Conservation (phyloP, 306 rosid genomes). For the Arachis hypogaea region DNA sequence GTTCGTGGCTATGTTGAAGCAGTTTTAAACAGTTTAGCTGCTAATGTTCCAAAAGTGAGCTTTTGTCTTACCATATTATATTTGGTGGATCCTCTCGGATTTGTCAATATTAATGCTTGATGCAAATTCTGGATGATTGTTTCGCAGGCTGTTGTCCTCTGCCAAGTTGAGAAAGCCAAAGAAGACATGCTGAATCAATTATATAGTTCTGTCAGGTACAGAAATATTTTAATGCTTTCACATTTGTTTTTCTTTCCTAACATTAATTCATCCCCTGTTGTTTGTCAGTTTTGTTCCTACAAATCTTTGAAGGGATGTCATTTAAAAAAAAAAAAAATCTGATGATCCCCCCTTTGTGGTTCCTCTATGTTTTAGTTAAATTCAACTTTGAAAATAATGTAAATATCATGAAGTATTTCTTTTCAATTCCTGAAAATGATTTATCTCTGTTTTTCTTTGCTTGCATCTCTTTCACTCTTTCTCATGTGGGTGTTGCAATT, state of each 20-base stretch:
- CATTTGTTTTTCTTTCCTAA: slow-evolving; percentile 13
- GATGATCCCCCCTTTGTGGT: not conserved
- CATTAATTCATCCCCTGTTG: not conserved
- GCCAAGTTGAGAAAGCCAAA: slow-evolving; percentile 97
- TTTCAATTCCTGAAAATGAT: not conserved
- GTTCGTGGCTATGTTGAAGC: slow-evolving; percentile 99
- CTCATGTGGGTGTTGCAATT: slow-evolving; percentile 11
- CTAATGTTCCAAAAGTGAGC: slow-evolving; percentile 90
- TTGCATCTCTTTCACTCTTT: not conserved
- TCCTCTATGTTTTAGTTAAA: not conserved
- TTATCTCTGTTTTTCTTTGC: not conserved
- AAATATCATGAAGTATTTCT: not conserved
- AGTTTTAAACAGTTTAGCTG: slow-evolving; percentile 97
- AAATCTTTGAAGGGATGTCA: not conserved
- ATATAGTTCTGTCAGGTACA: slow-evolving; percentile 90
- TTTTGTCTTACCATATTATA: slow-evolving; percentile 16
- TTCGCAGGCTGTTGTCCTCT: slow-evolving; percentile 95
- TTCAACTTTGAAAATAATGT: slow-evolving; percentile 17
- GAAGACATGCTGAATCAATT: slow-evolving; percentile 96
- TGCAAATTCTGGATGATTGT: slow-evolving; percentile 39
- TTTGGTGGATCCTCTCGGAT: slow-evolving; percentile 2
- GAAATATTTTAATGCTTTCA: slow-evolving; percentile 29
- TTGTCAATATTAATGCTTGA: slow-evolving; percentile 34
- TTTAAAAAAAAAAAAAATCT: not conserved
- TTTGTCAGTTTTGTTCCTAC: slow-evolving; percentile 20